Percentiles rank a stretch among this genome's conserved stretches.
Conservation (phyloP, 768 basidiomycete species). For the Amanita thiersii region DNA sequence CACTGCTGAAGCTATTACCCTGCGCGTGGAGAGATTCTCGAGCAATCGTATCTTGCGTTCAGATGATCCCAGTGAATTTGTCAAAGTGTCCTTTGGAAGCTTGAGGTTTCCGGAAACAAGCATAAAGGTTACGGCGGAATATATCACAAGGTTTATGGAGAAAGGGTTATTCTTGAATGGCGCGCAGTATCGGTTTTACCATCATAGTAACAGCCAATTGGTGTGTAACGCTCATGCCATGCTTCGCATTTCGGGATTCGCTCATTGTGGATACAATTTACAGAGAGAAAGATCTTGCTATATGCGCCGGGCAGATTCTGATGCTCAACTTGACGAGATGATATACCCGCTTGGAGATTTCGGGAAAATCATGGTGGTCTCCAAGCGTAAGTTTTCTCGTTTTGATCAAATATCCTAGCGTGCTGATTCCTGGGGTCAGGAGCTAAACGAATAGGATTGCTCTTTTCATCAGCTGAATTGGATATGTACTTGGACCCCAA, state of each 20-base stretch:
- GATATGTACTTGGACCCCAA: constrained; percentile 47
- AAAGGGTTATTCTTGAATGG: constrained; percentile 50
- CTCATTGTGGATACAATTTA: background rate
- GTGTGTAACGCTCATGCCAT: constrained; percentile 18
- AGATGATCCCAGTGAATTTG: constrained; percentile 50
- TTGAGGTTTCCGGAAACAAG: constrained; percentile 49
- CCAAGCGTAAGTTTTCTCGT: constrained; percentile 40
- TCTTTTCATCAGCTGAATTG: constrained; percentile 57
- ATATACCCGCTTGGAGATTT: constrained; percentile 56
- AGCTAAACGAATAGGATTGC: constrained; percentile 59
- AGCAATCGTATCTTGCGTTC: constrained; percentile 51
- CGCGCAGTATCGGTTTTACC: constrained; percentile 59
- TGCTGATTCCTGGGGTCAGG: constrained; percentile 26
- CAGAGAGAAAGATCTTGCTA: constrained; percentile 61
- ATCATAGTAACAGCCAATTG: constrained; percentile 65
- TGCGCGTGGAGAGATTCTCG: constrained; percentile 41
- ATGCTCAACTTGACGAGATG: constrained; percentile 47
- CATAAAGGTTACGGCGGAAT: constrained; percentile 41
- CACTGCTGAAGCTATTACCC: constrained; percentile 37
- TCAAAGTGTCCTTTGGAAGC: constrained; percentile 43
- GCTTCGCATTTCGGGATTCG: background rate
- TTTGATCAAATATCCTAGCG: background rate
- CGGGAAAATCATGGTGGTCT: constrained; percentile 49
- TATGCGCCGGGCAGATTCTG: constrained; percentile 43
- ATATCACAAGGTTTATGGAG: constrained; percentile 46